Percentiles rank a stretch among this genome's conserved stretches.
phyloP scores from a whole-genome alignment of 2,329 filamentous ascomycete species.

The Aschersonia sp. region DNA sequence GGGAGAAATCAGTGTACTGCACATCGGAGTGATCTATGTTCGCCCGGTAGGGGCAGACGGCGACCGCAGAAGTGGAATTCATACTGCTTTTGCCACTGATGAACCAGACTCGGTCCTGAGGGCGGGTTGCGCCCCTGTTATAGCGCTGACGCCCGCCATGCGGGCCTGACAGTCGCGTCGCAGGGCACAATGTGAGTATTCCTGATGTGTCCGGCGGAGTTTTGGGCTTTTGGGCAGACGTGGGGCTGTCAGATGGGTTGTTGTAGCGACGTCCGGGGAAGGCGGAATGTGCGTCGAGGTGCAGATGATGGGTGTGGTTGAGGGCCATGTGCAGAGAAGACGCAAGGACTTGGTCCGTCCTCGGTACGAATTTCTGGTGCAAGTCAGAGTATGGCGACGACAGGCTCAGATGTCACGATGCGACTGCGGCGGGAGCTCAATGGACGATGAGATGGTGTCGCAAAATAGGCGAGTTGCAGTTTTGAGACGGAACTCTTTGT shows the following conservation, averaged over 20 bases:
- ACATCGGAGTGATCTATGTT: conserved; percentile 22
- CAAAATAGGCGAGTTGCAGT: conserved; percentile 15
- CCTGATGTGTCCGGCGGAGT: no score
- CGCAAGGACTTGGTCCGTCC: background rate
- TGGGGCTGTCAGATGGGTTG: background rate
- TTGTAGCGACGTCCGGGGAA: background rate
- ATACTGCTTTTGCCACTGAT: conserved; percentile 23
- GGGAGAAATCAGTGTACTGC: conserved; percentile 27
- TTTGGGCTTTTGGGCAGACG: conserved; percentile 17
- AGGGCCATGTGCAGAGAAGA: background rate
- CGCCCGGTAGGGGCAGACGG: conserved; percentile 24
- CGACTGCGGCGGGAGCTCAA: background rate
- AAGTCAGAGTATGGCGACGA: no score
- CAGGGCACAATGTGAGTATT: background rate
- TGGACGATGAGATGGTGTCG: conserved; percentile 5
- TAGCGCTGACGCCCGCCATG: conserved; percentile 20
- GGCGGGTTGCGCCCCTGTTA: conserved; percentile 15
- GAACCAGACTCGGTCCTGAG: conserved; percentile 9
- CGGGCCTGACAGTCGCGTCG: conserved; percentile 6
- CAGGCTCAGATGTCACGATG: no score
- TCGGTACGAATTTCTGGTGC: no score
- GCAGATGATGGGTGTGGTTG: conserved; percentile 3
- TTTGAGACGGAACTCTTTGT: conserved; percentile 8
- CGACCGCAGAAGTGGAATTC: conserved; percentile 21
- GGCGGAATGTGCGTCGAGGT: background rate